These are phyloP conservation scores for Fusarium coicis DNA, from an alignment of 2,329 filamentous ascomycete genomes.

Conservation along the genomic window DNA sequence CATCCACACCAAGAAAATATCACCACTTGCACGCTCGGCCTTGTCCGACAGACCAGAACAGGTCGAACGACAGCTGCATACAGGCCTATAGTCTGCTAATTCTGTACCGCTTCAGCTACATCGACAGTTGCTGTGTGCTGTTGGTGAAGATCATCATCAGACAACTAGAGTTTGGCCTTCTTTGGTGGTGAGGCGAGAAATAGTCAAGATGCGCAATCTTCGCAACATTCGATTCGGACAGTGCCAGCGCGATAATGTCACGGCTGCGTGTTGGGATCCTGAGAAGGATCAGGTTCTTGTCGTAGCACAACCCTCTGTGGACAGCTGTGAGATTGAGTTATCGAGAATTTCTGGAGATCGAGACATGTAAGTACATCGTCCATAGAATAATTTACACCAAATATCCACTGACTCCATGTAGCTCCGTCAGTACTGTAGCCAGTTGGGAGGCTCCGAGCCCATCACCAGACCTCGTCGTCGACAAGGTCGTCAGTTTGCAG, in stretches of 20 bases:
- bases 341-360: conserved; percentile 61
- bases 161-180: background rate
- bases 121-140: background rate
- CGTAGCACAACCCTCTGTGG: conserved; percentile 81
- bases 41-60: conserved; percentile 36
- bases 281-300: conserved; percentile 81
- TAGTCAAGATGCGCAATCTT: conserved; percentile 81
- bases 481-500: conserved; percentile 82
- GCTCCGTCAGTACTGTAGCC: conserved; percentile 64
- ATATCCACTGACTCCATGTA: conserved; percentile 32
- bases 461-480: conserved; percentile 77
- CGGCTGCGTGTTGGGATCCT: conserved; percentile 87
- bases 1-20: conserved; percentile 40
- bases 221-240: conserved; percentile 78
- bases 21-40: conserved; percentile 27
- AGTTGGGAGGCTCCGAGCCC: conserved; percentile 91
- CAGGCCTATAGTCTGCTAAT: conserved; percentile 33
- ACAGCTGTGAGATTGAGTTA: conserved; percentile 79
- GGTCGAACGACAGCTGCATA: conserved; percentile 43
- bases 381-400: background rate
- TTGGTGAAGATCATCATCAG: conserved; percentile 10
- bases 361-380: conserved; percentile 52
- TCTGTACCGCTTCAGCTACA: background rate
- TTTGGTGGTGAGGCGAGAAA: background rate
- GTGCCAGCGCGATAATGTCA: conserved; percentile 72